These are phyloP conservation scores for Helotiales sp. DNA, from an alignment of 2,329 filamentous ascomycete species.

Conservation along the genomic window DNA sequence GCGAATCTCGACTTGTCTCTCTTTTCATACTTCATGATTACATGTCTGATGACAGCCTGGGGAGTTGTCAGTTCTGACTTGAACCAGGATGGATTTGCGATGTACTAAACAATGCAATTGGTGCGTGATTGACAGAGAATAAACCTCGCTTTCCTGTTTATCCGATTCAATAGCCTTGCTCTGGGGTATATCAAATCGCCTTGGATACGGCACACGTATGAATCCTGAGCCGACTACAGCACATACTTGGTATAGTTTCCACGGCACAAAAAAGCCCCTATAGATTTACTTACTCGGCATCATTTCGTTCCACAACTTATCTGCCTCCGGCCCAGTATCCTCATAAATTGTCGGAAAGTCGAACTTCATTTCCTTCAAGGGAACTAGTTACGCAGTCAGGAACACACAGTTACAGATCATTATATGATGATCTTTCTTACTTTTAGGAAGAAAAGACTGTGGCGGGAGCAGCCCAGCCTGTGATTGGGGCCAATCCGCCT, in stretches of 20 bases:
- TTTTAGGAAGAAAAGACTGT: conserved; percentile 29
- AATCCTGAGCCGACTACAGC: conserved; percentile 40
- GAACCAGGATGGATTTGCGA: too few species aligned
- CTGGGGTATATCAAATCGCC: conserved; percentile 39
- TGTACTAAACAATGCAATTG: conserved; percentile 41
- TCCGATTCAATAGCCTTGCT: conserved; percentile 36
- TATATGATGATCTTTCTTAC: conserved; percentile 16
- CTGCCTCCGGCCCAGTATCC: conserved; percentile 30
- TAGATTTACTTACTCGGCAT: conserved; percentile 36
- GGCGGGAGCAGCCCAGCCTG: conserved; percentile 25
- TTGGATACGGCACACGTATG: conserved; percentile 37
- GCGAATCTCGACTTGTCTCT: conserved; percentile 38
- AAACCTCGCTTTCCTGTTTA: conserved; percentile 36
- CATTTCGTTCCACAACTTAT: conserved; percentile 39
- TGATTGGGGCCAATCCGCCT: conserved; percentile 1
- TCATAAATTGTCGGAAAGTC: conserved; percentile 38
- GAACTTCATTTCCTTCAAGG: conserved; percentile 35
- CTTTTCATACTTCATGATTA: conserved; percentile 41
- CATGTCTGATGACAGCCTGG: conserved; percentile 38
- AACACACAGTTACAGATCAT: background rate
- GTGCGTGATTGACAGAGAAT: conserved; percentile 40
- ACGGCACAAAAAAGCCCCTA: background rate
- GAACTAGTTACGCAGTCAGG: conserved; percentile 25
- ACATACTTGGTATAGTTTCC: conserved; percentile 2
- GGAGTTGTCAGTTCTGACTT: background rate